Conservation (phyloP, 176 grass and related monocot species). For the Musa troglodytarum region DNA sequence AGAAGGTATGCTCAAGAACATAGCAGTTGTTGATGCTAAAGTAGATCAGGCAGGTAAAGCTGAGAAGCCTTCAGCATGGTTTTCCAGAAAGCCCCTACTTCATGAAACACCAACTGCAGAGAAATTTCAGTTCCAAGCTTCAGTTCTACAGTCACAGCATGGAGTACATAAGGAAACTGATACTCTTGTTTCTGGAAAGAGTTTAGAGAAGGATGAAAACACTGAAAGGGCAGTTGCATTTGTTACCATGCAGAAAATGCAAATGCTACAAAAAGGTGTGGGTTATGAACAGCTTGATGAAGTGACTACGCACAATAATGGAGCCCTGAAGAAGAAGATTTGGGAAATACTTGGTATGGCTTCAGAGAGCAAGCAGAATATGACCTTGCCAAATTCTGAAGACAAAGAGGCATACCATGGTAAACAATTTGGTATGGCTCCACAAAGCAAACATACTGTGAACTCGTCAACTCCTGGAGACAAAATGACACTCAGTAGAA, state of each 20-base stretch:
- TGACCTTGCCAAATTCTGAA: constrained; percentile 29
- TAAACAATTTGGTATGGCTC: constrained; percentile 28
- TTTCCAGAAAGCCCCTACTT: background rate
- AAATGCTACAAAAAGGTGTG: background rate
- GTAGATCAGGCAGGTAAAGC: background rate
- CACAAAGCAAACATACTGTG: background rate
- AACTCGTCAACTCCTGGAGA: background rate
- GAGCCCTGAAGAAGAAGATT: constrained; percentile 58
- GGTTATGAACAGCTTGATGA: constrained; percentile 16
- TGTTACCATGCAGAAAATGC: constrained; percentile 29
- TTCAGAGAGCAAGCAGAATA: constrained; percentile 60
- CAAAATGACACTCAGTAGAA: background rate
- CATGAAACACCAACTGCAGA: background rate
- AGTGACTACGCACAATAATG: constrained; percentile 38
- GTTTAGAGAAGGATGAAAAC: constrained; percentile 31
- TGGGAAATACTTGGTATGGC: constrained; percentile 80
- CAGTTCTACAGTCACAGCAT: constrained; percentile 35
- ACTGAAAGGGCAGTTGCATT: constrained; percentile 27
- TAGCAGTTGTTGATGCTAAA: background rate
- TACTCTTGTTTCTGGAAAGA: constrained; percentile 41
- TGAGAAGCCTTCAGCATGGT: background rate
- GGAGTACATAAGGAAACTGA: constrained; percentile 25
- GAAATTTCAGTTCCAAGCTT: constrained; percentile 9
- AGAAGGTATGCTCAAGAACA: constrained; percentile 24
- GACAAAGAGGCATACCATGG: constrained; percentile 13